phyloP scores from a whole-genome alignment of 345 rosid genomes.

The Salix dunnii region DNA sequence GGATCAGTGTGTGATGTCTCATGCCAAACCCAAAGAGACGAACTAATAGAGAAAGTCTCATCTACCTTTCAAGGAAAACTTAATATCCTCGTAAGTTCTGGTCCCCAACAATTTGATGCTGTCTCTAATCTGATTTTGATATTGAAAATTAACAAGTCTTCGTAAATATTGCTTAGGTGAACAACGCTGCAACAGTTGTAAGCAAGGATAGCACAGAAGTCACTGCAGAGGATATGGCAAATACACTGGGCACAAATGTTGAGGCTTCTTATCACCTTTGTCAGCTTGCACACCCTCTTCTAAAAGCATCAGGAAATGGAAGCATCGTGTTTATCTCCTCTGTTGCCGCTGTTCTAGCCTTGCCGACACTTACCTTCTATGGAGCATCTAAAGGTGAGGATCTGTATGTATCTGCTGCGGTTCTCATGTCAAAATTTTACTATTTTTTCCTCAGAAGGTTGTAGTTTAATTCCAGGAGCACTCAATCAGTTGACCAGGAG shows the following conservation, averaged over 20 bases:
- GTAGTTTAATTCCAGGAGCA: slow-evolving; percentile 1
- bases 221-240: slow-evolving; percentile 13
- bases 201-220: background rate
- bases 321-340: slow-evolving; percentile 16
- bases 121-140: no score
- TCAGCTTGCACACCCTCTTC: slow-evolving; percentile 17
- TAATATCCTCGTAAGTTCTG: slow-evolving; percentile 45
- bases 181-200: background rate
- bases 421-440: no score
- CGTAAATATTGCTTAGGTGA: slow-evolving; percentile 3
- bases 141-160: no score
- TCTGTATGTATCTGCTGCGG: no score
- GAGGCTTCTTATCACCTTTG: slow-evolving; percentile 13
- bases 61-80: slow-evolving; percentile 47
- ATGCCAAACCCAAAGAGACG: slow-evolving; percentile 29
- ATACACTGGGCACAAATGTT: slow-evolving; percentile 15
- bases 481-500: slow-evolving; percentile 3
- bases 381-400: slow-evolving; percentile 21
- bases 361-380: background rate
- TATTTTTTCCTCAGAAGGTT: no score
- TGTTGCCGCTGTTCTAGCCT: background rate
- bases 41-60: slow-evolving; percentile 42
- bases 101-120: background rate
- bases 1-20: slow-evolving; percentile 49
- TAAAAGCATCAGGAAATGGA: background rate